phyloP scores from a whole-genome alignment of 495 filamentous ascomycete species.

The Penicillium tannophilum region DNA sequence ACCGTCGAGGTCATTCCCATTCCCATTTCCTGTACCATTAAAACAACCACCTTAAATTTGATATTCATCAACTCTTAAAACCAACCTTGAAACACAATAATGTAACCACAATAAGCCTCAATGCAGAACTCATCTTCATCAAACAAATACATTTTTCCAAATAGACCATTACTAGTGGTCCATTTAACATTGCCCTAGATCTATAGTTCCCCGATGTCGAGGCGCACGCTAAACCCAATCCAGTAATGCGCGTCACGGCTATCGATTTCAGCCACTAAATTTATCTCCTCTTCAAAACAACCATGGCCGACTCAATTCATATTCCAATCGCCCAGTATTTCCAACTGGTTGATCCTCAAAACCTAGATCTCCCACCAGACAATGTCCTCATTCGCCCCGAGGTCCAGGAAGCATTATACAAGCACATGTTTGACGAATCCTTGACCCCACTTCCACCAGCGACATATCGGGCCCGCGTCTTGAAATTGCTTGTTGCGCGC shows the following conservation, averaged over 20 bases:
- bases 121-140: too few relatives aligned
- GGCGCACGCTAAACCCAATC: background rate
- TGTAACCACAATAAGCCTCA: too few relatives aligned
- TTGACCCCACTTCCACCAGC: constrained; percentile 59
- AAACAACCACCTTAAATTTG: too few relatives aligned
- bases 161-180: background rate
- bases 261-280: background rate
- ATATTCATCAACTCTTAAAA: too few relatives aligned
- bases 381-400: constrained; percentile 51
- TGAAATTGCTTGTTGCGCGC: constrained; percentile 66
- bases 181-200: background rate
- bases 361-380: constrained; percentile 57
- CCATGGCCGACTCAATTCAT: constrained; percentile 23
- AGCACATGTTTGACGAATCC: constrained; percentile 61
- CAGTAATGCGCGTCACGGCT: constrained; percentile 1
- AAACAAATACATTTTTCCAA: background rate
- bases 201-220: background rate
- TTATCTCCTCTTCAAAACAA: background rate
- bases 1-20: too few relatives aligned
- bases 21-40: too few relatives aligned
- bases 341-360: constrained; percentile 60
- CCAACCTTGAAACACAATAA: too few relatives aligned
- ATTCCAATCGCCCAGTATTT: constrained; percentile 60
- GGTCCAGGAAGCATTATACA: constrained; percentile 64
- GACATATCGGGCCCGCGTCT: constrained; percentile 67